Conservation (phyloP, 108 stramenopile genomes). For the Nannochloropsis salina region DNA sequence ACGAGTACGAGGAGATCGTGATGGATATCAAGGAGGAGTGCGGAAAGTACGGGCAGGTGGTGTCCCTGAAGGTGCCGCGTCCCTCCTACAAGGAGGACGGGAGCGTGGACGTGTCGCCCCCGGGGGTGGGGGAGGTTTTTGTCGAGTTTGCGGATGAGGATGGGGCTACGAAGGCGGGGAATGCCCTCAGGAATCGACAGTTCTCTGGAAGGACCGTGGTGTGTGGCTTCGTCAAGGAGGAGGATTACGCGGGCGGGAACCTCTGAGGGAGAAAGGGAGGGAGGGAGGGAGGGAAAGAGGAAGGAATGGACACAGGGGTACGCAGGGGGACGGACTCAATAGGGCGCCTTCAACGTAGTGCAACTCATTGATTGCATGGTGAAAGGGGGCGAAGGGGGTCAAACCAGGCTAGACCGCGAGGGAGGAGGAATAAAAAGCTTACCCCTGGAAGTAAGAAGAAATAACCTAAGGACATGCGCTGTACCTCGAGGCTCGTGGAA, state of each 20-base stretch:
- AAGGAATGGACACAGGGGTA: no score
- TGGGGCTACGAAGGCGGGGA: not conserved
- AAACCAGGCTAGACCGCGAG: no score
- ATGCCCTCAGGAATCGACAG: not conserved
- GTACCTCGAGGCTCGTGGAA: no score
- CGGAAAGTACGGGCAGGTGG: constrained; percentile 47
- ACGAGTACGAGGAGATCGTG: constrained; percentile 66
- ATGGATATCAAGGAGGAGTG: constrained; percentile 82
- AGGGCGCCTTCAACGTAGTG: no score
- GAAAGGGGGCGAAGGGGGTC: no score
- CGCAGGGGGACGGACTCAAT: no score
- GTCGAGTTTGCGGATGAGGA: constrained; percentile 4
- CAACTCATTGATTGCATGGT: no score
- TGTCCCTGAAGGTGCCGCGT: constrained; percentile 23
- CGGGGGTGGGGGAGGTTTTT: constrained; percentile 1
- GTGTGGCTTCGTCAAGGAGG: not conserved
- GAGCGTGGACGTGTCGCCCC: constrained; percentile 12
- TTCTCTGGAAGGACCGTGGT: not conserved
- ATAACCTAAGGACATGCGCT: no score
- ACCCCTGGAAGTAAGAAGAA: no score
- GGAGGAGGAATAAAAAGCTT: no score
- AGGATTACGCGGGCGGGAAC: not conserved
- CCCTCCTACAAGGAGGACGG: not conserved
- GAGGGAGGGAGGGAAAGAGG: no score
- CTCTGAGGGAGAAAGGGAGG: no score